Evolutionary conservation across 129 eudicot genomes (phyloP), one percentile per base, ranked within the genome.

Genomic region (Flaveria robusta): DNA sequence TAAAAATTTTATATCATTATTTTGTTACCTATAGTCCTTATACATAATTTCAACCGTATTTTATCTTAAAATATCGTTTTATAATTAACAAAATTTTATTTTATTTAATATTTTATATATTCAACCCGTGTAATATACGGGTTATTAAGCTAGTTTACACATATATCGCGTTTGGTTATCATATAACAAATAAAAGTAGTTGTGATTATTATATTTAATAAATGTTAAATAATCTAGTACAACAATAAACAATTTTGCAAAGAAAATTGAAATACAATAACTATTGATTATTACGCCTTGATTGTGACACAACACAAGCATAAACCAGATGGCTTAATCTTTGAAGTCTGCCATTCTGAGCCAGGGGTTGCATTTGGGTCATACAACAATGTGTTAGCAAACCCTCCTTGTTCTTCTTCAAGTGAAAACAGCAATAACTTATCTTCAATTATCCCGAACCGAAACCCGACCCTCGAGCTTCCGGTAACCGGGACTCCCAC

Each of bases 261-360:
- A 56, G 31, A 56, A 56, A 22, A 22, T 20, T 56, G 31, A 20
- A 56, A 22, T 56, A 20, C 64, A 56, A 56, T 9, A 56, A 16
- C 10, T 56, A 56, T 20, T 20, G 29, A 26, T 83, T 71, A 85
- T 49, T 81, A 93, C n/a, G 91, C 96, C 90, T 81, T 91, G 10
- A 93, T 93, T 5, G 97, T 91, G 67, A 93, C 97, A 19, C 91
- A 87, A 81, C 84, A 88, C 56, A 88, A 45, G 80, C 98, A 93
- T 68, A 77, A 82, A 18, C 98, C 98, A 66, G 89, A 87, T 1
- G 91, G 96, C 81, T 86, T 90, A 66, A 93, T 87, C 7, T 81
- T 83, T 4, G 96, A 83, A 69, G 86, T 87, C 77, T 79, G 79
- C 98, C 98, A 93, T 76, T 93, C 97, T 0, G 74, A 79, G 7